Evolutionary conservation across 345 rosid species (phyloP).

Genomic region (Mercurialis annua): DNA sequence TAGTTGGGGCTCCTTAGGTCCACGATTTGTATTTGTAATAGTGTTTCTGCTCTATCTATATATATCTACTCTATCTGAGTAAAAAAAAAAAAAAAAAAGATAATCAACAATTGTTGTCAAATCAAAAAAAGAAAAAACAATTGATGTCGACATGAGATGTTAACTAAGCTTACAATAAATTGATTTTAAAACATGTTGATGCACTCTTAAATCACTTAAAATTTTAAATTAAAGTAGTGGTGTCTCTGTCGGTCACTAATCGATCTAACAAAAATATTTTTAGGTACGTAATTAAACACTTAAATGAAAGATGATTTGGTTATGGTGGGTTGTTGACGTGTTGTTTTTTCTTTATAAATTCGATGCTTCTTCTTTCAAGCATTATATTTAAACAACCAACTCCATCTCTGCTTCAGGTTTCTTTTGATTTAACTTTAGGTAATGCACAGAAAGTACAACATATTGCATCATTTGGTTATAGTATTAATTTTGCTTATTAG

Average conservation of each 20-base stretch:
- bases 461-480: too few species aligned
- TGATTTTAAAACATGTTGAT: too few species aligned
- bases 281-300: constrained; percentile 2
- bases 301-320: background rate
- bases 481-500: background rate
- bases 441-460: background rate
- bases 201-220: background rate
- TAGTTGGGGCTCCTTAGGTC: too few species aligned
- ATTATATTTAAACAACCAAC: too few species aligned
- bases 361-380: background rate
- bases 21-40: too few species aligned
- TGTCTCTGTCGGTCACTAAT: constrained; percentile 11
- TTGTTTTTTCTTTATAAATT: background rate
- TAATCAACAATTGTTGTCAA: too few species aligned
- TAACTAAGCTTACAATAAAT: too few species aligned
- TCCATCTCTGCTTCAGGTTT: background rate
- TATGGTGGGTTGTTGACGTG: background rate
- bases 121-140: too few species aligned
- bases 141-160: too few species aligned
- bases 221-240: constrained; percentile 5
- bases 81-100: too few species aligned
- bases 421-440: constrained; percentile 3
- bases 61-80: too few species aligned
- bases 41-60: too few species aligned
- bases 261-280: background rate